These are phyloP conservation scores for Mycena sanguinolenta DNA, from an alignment of 768 basidiomycete species.

Conservation along the genomic window DNA sequence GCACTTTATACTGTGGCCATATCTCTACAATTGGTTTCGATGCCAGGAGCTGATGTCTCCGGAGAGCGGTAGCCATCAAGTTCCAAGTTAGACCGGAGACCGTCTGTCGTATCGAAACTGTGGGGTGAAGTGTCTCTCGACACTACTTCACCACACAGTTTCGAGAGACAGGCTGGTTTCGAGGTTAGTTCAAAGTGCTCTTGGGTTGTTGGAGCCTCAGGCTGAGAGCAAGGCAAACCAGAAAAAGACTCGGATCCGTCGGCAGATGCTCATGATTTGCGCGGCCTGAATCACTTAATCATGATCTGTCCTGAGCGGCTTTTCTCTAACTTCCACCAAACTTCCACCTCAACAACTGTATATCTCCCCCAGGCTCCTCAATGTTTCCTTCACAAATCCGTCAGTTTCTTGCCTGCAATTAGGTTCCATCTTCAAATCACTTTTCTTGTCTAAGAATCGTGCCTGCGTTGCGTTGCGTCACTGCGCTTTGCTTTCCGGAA, in stretches of 20 bases:
- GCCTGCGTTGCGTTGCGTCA: not conserved
- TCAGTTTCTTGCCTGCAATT: not conserved
- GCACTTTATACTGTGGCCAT: no score
- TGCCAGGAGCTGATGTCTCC: no score
- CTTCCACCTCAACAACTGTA: not conserved
- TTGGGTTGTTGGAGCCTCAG: no score
- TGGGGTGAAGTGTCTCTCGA: no score
- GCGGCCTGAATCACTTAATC: not conserved
- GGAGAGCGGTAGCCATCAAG: no score
- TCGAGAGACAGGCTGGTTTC: no score
- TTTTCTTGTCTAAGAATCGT: not conserved
- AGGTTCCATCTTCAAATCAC: not conserved
- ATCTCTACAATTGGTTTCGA: no score
- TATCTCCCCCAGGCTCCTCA: not conserved
- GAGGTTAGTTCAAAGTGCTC: no score
- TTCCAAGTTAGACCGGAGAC: no score
- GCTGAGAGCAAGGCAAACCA: no score
- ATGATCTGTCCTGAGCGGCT: not conserved
- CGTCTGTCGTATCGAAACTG: no score
- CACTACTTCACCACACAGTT: no score
- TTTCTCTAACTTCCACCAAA: not conserved
- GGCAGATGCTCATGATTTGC: not conserved
- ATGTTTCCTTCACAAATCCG: not conserved
- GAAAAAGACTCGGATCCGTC: not conserved
- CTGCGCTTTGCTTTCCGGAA: not conserved